Base-by-base conservation (phyloP, 371 early-diverging fungal species). In the Mortierella sp. region DNA sequence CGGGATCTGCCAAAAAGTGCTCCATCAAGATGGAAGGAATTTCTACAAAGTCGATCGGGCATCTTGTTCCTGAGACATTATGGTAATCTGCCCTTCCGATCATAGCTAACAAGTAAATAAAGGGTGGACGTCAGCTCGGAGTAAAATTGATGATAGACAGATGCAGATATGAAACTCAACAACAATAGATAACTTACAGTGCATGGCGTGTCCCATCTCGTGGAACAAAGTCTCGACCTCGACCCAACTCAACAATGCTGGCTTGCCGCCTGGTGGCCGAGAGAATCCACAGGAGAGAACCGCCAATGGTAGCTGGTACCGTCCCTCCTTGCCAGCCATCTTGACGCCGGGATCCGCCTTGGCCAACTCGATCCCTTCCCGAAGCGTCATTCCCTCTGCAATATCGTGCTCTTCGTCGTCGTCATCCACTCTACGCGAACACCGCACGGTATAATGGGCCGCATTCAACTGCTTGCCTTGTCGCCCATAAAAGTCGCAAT, bases 171-270 rank as follows among this genome's bases (percentile, higher is more conserved):
- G 5, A 73, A 31, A 21, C 70, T 44, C 42, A 38, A 58, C n/a
- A 70, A 63, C 58, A n/a, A 73, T 24, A 28, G 75, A 38, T 14
- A 78, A 88, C 89, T 84, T 85, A 89, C 89, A 97, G 87, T 99
- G 99, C 95, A 99, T 96, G 3, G 98, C 99, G 81, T 99, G 99
- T 3, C 99, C 99, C 97, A 99, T 97, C 82, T 99, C 99, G 89
- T 99, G 99, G 89, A 98, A 98, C n/a, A 99, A 84, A 0, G 99
- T 99, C 81, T 98, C 98, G 42, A 98, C 94, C 75, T 98, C 98
- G 74, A 88, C 88, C 90, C 91, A 90, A 52, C 90, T 92, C 47
- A 96, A 84, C 70, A 94, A 76, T 9, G 93, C 84, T 14, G 95
- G 91, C 19, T 80, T 79, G 3, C 80, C 72, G n/a, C 88, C 78